Base-by-base conservation (phyloP, 768 basidiomycete species). In the Cyclocybe aegerita region DNA sequence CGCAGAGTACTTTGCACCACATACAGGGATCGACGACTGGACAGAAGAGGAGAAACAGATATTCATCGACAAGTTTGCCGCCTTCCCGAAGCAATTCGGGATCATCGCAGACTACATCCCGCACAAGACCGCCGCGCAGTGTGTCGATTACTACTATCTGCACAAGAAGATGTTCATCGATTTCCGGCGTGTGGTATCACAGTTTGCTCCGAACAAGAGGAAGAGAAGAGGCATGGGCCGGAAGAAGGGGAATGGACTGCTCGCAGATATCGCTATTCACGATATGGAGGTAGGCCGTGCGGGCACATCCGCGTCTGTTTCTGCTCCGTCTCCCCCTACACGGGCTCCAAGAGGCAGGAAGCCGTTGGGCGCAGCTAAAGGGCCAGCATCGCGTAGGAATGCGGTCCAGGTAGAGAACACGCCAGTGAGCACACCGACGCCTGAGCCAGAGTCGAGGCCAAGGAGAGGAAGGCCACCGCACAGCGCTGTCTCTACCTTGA, bases 51-150 rank as follows among this genome's bases (percentile, higher is more conserved):
- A 98, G 70, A 86, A 88, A 61, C 72, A 78, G 50, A 78, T 80
- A 7, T 95, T 93, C 65, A 66, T 88, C 48, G 84, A 88, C 64
- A 84, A 87, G 63, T 98, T 87, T 63, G 88, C 90, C 6, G 80
- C 81, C 7, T 78, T 84, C 61, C 94, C 95, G 4, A 98, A 98
- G 64, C 95, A 98, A 65, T 98, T 98, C 60, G 95, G 93, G n/a
- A 77, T 86, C 61, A 94, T 98, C 51, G 85, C 95, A 0, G 79
- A 83, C 16, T 80, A 74, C 56, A 70, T 98, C 9, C 82, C 88
- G 4, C 78, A 91, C 75, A 98, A 97, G 77, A 86, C 90, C 1
- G 74, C 90, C 1, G 76, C 85, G 0, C 90, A 97, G 76, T 97
- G 94, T 63, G 90, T 98, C 40, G 81, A 87, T 43, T 96, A 84